Evolutionary conservation across 202 grass and related monocot genomes (phyloP).

Genomic region (Brachypodium distachyon): DNA sequence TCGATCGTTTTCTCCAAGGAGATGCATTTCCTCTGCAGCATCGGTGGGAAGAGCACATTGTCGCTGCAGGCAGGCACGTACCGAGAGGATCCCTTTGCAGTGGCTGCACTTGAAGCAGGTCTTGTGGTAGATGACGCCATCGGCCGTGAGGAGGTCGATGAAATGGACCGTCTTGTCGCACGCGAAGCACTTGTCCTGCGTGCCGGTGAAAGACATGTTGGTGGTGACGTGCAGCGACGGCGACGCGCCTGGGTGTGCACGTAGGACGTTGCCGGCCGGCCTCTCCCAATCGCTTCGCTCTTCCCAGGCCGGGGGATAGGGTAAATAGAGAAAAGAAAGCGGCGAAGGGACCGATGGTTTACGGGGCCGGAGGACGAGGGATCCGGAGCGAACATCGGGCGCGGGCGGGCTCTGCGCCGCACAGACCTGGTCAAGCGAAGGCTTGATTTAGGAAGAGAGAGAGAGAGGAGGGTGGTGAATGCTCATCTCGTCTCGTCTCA

Average conservation of each 20-base stretch:
- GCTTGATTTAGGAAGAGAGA: constrained; percentile 12
- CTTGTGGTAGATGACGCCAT: constrained; percentile 84
- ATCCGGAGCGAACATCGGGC: constrained; percentile 40
- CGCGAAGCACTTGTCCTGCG: constrained; percentile 86
- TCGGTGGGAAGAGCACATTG: too few species aligned
- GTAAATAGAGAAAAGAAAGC: constrained; percentile 19
- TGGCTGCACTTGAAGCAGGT: constrained; percentile 99
- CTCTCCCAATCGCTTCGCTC: constrained; percentile 10
- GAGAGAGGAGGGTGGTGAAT: too few species aligned
- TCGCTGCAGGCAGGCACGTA: constrained; percentile 15
- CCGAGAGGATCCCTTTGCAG: constrained; percentile 91
- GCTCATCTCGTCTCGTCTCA: neutral
- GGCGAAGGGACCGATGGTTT: neutral
- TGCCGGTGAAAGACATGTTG: constrained; percentile 99
- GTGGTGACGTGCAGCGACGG: neutral
- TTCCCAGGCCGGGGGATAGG: neutral
- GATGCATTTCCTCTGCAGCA: neutral
- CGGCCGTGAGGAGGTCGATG: constrained; percentile 86
- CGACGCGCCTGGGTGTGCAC: neutral
- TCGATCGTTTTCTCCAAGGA: neutral
- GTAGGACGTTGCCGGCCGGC: neutral
- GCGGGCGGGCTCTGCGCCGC: constrained; percentile 26
- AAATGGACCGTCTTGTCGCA: constrained; percentile 97
- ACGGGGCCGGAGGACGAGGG: constrained; percentile 16
- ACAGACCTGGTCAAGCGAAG: constrained; percentile 21